These are phyloP conservation scores for Carallia brachiata DNA, from an alignment of 345 rosid genomes.

Conservation along the genomic window DNA sequence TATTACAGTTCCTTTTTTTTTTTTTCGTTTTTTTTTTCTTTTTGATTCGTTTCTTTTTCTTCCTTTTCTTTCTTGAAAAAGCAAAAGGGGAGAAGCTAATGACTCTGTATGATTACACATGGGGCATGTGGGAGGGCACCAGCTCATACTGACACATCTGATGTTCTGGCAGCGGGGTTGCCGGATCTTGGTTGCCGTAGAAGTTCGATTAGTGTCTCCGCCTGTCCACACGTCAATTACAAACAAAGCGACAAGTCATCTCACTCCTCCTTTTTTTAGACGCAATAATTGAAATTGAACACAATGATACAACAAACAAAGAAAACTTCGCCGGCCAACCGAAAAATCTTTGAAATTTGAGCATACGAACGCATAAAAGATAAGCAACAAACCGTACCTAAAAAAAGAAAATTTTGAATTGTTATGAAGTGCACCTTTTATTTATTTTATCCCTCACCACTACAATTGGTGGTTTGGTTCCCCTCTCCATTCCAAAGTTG, in stretches of 20 bases:
- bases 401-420: too few species aligned
- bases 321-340: too few species aligned
- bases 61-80: not conserved
- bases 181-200: slow-evolving; percentile 91
- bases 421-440: too few species aligned
- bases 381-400: too few species aligned
- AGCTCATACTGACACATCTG: slow-evolving; percentile 39
- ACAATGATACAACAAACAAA: not conserved
- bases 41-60: not conserved
- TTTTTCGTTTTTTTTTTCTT: too few species aligned
- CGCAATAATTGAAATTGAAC: not conserved
- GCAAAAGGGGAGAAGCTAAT: not conserved
- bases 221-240: slow-evolving; percentile 46
- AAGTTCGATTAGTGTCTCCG: slow-evolving; percentile 69
- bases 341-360: too few species aligned
- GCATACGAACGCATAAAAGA: too few species aligned
- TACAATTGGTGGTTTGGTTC: too few species aligned
- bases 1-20: slow-evolving; percentile 1
- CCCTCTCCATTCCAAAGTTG: not conserved
- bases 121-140: slow-evolving; percentile 20
- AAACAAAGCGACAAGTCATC: slow-evolving; percentile 31
- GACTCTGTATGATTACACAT: slow-evolving; percentile 17
- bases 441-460: too few species aligned
- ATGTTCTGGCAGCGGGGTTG: slow-evolving; percentile 49
- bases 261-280: slow-evolving; percentile 6